Evolutionary conservation across 371 early-diverging fungal genomes (phyloP).

Genomic region (Zychaea mexicana): DNA sequence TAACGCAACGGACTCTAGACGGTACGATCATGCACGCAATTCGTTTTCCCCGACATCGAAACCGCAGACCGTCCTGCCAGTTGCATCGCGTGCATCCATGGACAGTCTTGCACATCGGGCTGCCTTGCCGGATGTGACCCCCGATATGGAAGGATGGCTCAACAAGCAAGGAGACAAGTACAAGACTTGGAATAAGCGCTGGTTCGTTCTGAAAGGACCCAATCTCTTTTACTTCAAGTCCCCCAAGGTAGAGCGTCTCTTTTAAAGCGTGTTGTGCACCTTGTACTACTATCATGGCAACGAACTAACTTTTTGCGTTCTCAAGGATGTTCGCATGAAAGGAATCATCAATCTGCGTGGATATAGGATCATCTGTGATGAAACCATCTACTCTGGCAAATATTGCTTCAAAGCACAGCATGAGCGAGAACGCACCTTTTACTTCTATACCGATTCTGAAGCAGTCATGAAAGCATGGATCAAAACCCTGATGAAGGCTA

Average conservation of each 20-base stretch:
- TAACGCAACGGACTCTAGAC: not conserved
- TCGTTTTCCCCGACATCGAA: conserved; percentile 22
- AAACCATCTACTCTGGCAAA: conserved; percentile 59
- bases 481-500: conserved; percentile 73
- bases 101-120: conserved; percentile 22
- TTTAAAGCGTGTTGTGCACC: not conserved
- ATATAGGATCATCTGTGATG: conserved; percentile 52
- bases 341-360: conserved; percentile 52
- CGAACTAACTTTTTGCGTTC: not conserved
- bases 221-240: conserved; percentile 64
- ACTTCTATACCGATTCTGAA: conserved; percentile 66
- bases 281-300: not conserved
- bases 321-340: conserved; percentile 53
- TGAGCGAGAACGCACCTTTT: conserved; percentile 60
- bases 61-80: conserved; percentile 24
- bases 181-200: conserved; percentile 68
- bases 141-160: conserved; percentile 65
- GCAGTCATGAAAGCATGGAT: conserved; percentile 62
- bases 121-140: conserved; percentile 14
- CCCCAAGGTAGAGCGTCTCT: conserved; percentile 45
- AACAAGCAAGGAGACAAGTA: conserved; percentile 66
- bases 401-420: conserved; percentile 64
- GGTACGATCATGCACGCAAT: conserved; percentile 4
- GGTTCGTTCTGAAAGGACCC: conserved; percentile 65
- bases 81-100: conserved; percentile 27